Conservation (phyloP, 805 yeast species). For the Kluyveromyces aestuarii region DNA sequence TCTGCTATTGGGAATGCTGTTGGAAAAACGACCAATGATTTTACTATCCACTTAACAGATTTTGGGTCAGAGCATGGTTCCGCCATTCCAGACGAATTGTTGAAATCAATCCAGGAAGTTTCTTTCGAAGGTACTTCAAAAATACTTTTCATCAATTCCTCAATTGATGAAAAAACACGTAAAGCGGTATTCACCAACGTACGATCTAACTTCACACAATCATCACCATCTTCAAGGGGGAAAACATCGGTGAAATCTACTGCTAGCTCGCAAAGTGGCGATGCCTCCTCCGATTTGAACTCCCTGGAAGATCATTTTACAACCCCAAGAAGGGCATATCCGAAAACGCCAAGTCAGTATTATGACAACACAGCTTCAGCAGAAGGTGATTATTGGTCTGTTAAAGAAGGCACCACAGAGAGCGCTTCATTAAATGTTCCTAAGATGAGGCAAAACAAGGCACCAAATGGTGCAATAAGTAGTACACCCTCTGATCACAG, state of each 20-base stretch:
- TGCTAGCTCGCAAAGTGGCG: slow-evolving; percentile 20
- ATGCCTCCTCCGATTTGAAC: slow-evolving; percentile 24
- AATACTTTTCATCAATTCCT: slow-evolving; percentile 23
- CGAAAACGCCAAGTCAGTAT: slow-evolving; percentile 27
- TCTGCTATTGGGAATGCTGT: slow-evolving; percentile 31
- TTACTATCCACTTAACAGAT: slow-evolving; percentile 56
- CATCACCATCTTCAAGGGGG: slow-evolving; percentile 10
- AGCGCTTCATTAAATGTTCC: slow-evolving; percentile 6
- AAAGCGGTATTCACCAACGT: slow-evolving; percentile 11
- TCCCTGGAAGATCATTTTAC: slow-evolving; percentile 23
- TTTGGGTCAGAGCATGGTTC: slow-evolving; percentile 50
- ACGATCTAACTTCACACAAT: slow-evolving; percentile 3
- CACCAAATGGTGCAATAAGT: neutral
- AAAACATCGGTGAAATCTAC: slow-evolving; percentile 22
- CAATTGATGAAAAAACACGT: slow-evolving; percentile 9
- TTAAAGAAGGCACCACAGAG: slow-evolving; percentile 16
- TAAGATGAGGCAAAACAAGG: slow-evolving; percentile 9
- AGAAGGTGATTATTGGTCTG: slow-evolving; percentile 23
- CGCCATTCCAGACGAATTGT: slow-evolving; percentile 40
- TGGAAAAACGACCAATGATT: slow-evolving; percentile 16
- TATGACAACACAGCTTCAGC: slow-evolving; percentile 14
- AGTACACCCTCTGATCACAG: slow-evolving; percentile 8
- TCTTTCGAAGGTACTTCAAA: slow-evolving; percentile 27
- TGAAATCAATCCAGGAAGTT: slow-evolving; percentile 31
- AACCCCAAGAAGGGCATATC: slow-evolving; percentile 19